Base-by-base conservation (phyloP, 352 stramenopile genomes). In the Globisporangium heterothallicum region DNA sequence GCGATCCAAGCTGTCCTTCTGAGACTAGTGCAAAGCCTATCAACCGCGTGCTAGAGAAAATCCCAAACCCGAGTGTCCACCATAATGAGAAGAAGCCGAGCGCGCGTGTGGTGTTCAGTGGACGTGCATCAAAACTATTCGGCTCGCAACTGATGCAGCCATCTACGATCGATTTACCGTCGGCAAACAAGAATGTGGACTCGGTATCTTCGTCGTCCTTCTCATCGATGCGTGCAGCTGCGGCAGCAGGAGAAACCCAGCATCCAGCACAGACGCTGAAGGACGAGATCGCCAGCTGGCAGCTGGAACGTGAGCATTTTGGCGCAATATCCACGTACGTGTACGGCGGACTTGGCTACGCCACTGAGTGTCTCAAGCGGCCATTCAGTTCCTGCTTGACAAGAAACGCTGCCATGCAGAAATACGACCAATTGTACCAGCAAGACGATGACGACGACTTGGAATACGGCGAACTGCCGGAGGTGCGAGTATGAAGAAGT, bases 101-200 rank as follows among this genome's bases (percentile, higher is more conserved):
- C 4, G 74, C 79, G 9, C 72, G 71, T 2, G 76, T 90, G 2
- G 77, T 90, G 13, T 87, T 87, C 30, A 83, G 59, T 38, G 79
- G 77, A 9, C 76, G 79, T 14, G 79, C 79, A 16, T 90, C 79
- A 2, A 86, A 88, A 42, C 62, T 90, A 6, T 90, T 90, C 53
- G 72, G 74, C 6, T 87, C 75, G 9, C 70, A 84, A 24, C 49
- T 89, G 42, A 56, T 89, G 52, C 74, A 67, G 41, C 64, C 72
- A 13, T 88, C 78, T 16, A 88, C 78, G 0, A 75, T 86, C 21
- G 68, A 83, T 25, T 49, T 83, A 29, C 59, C 58, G 2, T 61
- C 63, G 4, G 55, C 65, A 24, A 55, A 34, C 8, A 71, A 58
- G 43, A 58, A 70, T 25, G 66, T 60, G 12, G 49, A 57, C 2